Base-by-base conservation (phyloP, 306 rosid genomes). In the Cicer judaicum region DNA sequence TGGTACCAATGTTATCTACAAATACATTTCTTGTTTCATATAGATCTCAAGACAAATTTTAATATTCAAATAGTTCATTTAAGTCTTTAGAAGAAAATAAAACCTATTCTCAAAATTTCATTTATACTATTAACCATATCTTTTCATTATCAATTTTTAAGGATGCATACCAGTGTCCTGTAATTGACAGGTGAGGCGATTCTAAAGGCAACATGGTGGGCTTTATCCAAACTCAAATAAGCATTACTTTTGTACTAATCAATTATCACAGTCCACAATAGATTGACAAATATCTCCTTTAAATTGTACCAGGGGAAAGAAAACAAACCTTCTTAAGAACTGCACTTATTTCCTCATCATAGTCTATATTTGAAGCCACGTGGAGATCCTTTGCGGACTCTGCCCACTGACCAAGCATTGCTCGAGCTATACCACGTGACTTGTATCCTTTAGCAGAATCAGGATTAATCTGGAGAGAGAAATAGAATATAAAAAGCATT, bases 401-500 rank as follows among this genome's bases (percentile, higher is more conserved):
- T 74, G 87, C 92, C 98, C 98, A 92, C 16, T 84, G 90, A 61
- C 98, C 98, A 49, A 92, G 91, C 96, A 92, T 73, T 49, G 98
- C 67, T 10, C 77, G 85, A 15, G 98, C 98, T 5, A 92, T 81
- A 64, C 98, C 98, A 34, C 98, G 96, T 8, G 98, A 79, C 84
- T 92, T 92, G 83, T 92, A 87, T 47, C 98, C 98, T 86, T 90
- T 92, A 19, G 98, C 98, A 56, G 98, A 92, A 85, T 92, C 98
- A 1, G 98, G 98, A 83, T 92, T 92, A 64, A 92, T 92, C 96
- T 92, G 86, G 40, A 67, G 49, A 10, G 80, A 12, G 8, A 49
- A 54, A 65, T 42, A 36, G 43, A 57, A 70, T 29, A 12, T 68
- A 72, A 80, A 64, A 39, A 70, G 13, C 19, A 16, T 64, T 57